A percentile compares a stretch with the other conserved stretches of the same genome.
These are phyloP conservation scores for Coemansia sp. DNA, from an alignment of 192 early-diverging fungal genomes.

Conservation along the genomic window DNA sequence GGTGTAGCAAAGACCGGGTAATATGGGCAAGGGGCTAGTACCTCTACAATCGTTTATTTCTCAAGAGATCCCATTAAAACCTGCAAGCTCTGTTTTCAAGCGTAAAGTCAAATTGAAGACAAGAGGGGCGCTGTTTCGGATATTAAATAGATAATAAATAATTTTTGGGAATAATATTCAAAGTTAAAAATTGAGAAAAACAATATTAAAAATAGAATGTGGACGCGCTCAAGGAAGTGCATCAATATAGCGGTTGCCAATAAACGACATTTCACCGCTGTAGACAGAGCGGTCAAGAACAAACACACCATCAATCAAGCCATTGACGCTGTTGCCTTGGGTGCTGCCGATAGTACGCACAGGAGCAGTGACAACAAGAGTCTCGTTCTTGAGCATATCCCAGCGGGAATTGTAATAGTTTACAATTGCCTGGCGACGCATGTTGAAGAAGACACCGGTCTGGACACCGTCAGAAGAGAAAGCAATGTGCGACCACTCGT, in stretches of 20 bases:
- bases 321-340: slow-evolving; percentile 35
- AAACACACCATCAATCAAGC: slow-evolving; percentile 41
- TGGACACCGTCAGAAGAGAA: slow-evolving; percentile 34
- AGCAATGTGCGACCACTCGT: slow-evolving; percentile 41
- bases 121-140: background rate
- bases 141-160: background rate
- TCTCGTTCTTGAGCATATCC: slow-evolving; percentile 40
- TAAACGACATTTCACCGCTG: slow-evolving; percentile 43
- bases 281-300: slow-evolving; percentile 32
- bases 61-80: no score
- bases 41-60: no score
- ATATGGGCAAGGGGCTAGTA: background rate
- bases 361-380: slow-evolving; percentile 34
- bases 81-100: no score
- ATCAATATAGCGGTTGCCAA: slow-evolving; percentile 39
- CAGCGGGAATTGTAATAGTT: slow-evolving; percentile 43
- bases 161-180: background rate
- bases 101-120: no score
- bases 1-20: background rate
- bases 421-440: slow-evolving; percentile 30
- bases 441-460: slow-evolving; percentile 44
- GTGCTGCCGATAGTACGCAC: slow-evolving; percentile 37
- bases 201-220: background rate
- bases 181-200: slow-evolving; percentile 1
- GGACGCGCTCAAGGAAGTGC: slow-evolving; percentile 25